Evolutionary conservation across 73 alveolate species (phyloP).

Genomic region (Breviolum minutum): DNA sequence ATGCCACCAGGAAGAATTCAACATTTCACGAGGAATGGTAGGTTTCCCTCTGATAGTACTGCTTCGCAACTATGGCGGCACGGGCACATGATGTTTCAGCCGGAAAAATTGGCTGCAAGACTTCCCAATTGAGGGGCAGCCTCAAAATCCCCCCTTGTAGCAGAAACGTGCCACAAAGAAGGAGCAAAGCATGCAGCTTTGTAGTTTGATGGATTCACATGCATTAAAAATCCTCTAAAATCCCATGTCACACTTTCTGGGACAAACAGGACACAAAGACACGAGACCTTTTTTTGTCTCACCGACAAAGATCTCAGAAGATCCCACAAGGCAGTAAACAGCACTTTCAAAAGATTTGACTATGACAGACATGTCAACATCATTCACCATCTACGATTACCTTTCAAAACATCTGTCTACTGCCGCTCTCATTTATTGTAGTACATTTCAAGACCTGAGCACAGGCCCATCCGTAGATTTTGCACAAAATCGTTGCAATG

Average conservation of each 20-base stretch:
- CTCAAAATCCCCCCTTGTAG: background rate
- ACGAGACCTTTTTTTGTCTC: too few relatives aligned
- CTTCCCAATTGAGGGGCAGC: constrained; percentile 1
- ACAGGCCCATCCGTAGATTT: too few relatives aligned
- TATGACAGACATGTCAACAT: too few relatives aligned
- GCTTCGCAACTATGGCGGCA: background rate
- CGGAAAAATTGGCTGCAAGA: background rate
- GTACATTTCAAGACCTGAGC: constrained; percentile 41
- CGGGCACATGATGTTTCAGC: constrained; percentile 1
- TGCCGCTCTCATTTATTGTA: constrained; percentile 6
- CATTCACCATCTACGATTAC: too few relatives aligned
- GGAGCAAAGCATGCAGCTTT: constrained; percentile 1
- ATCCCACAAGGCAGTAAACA: background rate
- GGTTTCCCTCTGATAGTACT: too few relatives aligned
- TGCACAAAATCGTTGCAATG: too few relatives aligned
- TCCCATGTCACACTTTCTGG: constrained; percentile 5
- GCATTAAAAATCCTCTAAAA: background rate
- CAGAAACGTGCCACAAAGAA: background rate
- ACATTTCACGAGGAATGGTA: too few relatives aligned
- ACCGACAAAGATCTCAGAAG: too few relatives aligned
- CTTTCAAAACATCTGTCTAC: too few relatives aligned
- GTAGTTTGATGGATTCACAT: background rate
- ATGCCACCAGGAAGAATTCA: too few relatives aligned
- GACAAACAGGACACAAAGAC: too few relatives aligned
- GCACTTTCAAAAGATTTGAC: background rate